phyloP scores from a whole-genome alignment of 768 basidiomycete genomes.

The Xerocomellus intermedius region DNA sequence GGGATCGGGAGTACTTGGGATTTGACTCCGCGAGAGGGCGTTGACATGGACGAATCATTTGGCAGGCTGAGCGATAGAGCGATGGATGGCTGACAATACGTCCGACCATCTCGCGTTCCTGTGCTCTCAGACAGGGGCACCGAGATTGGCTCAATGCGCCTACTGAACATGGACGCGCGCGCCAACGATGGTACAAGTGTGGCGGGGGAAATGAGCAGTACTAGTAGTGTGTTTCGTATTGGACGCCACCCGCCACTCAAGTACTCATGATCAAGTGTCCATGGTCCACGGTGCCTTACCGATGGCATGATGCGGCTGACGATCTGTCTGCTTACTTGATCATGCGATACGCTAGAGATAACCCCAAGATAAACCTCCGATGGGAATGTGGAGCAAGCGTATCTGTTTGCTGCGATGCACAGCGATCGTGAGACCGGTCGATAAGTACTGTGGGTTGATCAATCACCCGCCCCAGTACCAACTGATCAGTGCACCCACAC shows the following conservation, averaged over 20 bases:
- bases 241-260: not conserved
- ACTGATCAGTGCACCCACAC: not conserved
- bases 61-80: not conserved
- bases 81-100: not conserved
- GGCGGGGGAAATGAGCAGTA: not conserved
- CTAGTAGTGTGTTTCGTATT: not conserved
- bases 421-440: not conserved
- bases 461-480: not conserved
- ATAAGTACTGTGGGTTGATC: not conserved
- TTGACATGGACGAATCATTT: not conserved
- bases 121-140: not conserved
- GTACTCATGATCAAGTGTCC: no score
- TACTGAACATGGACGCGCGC: not conserved
- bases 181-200: not conserved
- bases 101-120: constrained; percentile 5
- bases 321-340: constrained; percentile 10
- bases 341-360: constrained; percentile 8
- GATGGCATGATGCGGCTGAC: not conserved
- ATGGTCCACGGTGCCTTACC: constrained; percentile 7
- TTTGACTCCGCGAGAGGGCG: not conserved
- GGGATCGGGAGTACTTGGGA: not conserved
- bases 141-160: not conserved
- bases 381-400: not conserved
- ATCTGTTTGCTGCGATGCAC: not conserved
- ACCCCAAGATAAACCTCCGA: constrained; percentile 6